A percentile compares a stretch with the other conserved stretches of the same genome.
phyloP scores from a whole-genome alignment of 1,284 basidiomycete genomes.

The Violaceomyces palustris region DNA sequence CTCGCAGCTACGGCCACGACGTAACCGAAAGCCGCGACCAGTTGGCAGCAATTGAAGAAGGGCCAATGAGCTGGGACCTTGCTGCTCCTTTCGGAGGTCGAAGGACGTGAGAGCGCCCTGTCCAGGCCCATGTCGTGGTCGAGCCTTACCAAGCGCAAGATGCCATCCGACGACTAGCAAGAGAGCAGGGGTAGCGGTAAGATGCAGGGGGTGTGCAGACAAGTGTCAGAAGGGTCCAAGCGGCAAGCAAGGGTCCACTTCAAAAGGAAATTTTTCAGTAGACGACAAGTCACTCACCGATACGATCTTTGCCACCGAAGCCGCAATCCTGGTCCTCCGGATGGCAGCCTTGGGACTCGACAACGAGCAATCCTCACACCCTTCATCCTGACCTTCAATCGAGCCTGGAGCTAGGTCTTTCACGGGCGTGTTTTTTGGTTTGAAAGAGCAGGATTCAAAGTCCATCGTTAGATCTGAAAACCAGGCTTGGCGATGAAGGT shows the following conservation, averaged over 20 bases:
- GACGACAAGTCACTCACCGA: too few species aligned
- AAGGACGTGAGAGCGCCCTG: not conserved
- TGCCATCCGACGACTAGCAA: constrained; percentile 5
- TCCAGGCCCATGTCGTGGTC: constrained; percentile 1
- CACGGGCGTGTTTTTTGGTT: not conserved
- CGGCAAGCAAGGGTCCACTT: too few species aligned
- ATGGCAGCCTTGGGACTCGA: too few species aligned
- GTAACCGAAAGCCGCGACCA: constrained; percentile 9
- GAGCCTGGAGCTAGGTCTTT: too few species aligned
- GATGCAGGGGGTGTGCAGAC: too few species aligned
- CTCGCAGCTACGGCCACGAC: constrained; percentile 9
- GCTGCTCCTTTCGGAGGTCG: not conserved
- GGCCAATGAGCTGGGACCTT: constrained; percentile 6
- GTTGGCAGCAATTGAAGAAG: constrained; percentile 7
- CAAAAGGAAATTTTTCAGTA: too few species aligned
- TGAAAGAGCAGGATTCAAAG: constrained; percentile 10
- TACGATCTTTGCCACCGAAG: too few species aligned
- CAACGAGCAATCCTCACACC: too few species aligned
- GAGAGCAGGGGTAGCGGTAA: too few species aligned
- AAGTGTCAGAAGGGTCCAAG: too few species aligned
- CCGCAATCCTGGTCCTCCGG: too few species aligned
- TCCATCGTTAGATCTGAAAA: constrained; percentile 10
- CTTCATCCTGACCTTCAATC: too few species aligned
- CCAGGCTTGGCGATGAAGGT: constrained; percentile 8
- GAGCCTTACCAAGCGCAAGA: constrained; percentile 5